These are phyloP conservation scores for Apiotrichum veenhuisii DNA, from an alignment of 1,284 basidiomycete species.

Conservation along the genomic window DNA sequence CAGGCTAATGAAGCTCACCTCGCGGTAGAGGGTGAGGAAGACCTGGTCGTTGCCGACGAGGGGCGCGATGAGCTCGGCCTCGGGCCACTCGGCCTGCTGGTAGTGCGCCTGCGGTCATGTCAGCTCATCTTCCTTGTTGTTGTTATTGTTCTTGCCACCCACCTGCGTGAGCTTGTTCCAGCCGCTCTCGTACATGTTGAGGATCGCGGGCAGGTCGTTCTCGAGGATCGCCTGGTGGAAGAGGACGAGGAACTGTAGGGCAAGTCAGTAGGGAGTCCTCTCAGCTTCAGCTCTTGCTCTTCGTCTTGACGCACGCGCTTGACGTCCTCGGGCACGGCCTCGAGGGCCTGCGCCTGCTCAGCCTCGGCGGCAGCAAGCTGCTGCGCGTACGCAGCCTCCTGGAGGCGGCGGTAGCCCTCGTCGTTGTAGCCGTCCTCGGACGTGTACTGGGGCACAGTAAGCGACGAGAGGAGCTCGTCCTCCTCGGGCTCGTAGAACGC, in stretches of 20 bases:
- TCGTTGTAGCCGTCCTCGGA: slow-evolving; percentile 29
- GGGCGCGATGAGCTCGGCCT: slow-evolving; percentile 90
- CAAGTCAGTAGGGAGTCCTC: background rate
- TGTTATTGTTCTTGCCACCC: slow-evolving; percentile 8
- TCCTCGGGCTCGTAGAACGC: slow-evolving; percentile 49
- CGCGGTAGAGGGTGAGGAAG: slow-evolving; percentile 93
- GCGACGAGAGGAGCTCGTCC: slow-evolving; percentile 46
- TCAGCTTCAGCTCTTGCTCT: background rate
- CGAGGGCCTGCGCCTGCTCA: slow-evolving; percentile 38
- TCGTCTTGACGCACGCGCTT: slow-evolving; percentile 39
- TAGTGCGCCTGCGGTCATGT: slow-evolving; percentile 78
- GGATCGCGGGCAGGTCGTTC: slow-evolving; percentile 83
- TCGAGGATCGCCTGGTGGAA: slow-evolving; percentile 77
- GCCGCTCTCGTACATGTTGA: slow-evolving; percentile 86
- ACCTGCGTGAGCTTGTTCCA: slow-evolving; percentile 84
- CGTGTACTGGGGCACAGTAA: slow-evolving; percentile 37
- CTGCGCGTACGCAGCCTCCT: slow-evolving; percentile 42
- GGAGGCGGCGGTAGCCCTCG: slow-evolving; percentile 39
- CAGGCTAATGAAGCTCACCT: slow-evolving; percentile 50
- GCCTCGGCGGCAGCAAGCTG: slow-evolving; percentile 34
- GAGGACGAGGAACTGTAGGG: slow-evolving; percentile 75
- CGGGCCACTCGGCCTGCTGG: slow-evolving; percentile 91
- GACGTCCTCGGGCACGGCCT: slow-evolving; percentile 48
- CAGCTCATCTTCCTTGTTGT: background rate
- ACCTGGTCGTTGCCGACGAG: slow-evolving; percentile 91